Evolutionary conservation across 1,139 yeast genomes (phyloP).

Genomic region (Blastobotrys persicus): DNA sequence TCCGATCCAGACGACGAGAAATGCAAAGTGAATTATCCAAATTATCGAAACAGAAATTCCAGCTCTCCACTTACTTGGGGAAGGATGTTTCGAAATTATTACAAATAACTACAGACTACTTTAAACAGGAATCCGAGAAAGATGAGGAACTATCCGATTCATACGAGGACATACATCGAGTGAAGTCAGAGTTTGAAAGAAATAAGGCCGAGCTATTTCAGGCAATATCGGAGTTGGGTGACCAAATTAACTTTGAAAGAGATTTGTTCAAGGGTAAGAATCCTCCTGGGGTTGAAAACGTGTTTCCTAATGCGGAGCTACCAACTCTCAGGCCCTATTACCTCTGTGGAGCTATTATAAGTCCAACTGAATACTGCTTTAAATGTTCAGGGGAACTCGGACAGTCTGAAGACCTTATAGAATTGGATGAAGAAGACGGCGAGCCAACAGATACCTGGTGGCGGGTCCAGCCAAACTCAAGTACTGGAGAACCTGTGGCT

Average conservation of each 20-base stretch:
- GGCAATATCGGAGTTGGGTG: conserved; percentile 21
- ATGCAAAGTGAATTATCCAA: conserved; percentile 30
- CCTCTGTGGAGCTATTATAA: conserved; percentile 30
- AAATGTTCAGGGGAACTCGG: conserved; percentile 8
- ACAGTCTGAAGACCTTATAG: conserved; percentile 20
- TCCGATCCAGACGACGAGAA: conserved; percentile 21
- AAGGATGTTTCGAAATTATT: conserved; percentile 37
- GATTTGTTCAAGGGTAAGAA: conserved; percentile 12
- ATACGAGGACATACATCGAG: conserved; percentile 20
- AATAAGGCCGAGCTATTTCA: conserved; percentile 17
- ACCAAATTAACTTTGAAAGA: conserved; percentile 16
- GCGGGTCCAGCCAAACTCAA: conserved; percentile 18
- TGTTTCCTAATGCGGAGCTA: conserved; percentile 17
- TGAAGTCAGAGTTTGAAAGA: conserved; percentile 14
- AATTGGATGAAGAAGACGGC: conserved; percentile 14
- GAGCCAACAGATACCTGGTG: conserved; percentile 20
- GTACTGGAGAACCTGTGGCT: conserved; percentile 16
- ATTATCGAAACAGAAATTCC: conserved; percentile 21
- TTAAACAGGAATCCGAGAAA: conserved; percentile 24
- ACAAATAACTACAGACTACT: conserved; percentile 30
- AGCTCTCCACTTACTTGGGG: conserved; percentile 32
- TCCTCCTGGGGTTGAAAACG: conserved; percentile 13
- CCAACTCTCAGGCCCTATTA: conserved; percentile 27
- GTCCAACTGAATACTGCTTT: conserved; percentile 32
- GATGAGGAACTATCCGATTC: conserved; percentile 17